Base-by-base conservation (phyloP, 768 basidiomycete species). In the Kondoa subrosea region DNA sequence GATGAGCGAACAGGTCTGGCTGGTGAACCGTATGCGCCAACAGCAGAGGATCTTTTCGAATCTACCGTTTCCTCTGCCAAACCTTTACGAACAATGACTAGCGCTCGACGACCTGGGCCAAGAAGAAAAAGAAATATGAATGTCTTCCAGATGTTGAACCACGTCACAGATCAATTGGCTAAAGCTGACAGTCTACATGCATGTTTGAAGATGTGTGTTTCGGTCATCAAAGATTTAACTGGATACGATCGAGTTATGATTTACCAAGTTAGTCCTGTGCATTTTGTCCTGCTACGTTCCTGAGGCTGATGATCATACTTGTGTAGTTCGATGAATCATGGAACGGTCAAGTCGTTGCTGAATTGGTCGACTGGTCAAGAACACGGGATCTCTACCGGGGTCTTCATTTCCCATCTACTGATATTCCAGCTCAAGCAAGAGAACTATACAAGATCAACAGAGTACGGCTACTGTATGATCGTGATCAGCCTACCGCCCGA, bases 221-320 rank as follows among this genome's bases (percentile, higher is more conserved):
- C 87, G 4, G 79, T 84, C 30, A 79, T 88, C 71, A 85, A 86
- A 77, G 87, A 91, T 75, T 74, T 91, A 68, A 86, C 86, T 16
- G 85, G 86, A 74, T 89, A 88, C 76, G 87, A 89, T 74, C 82
- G 88, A 26, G 86, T 88, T 33, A 78, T 91, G 76, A 80, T 88
- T 8, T 91, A 89, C 74, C 87, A 88, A 76, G 83, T 73, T 3
- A 40, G 68, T 27, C 21, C 4, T 29, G 29, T 32, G 31, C 26
- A 17, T 34, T 17, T 66, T 50, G 40, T 50, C 21, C 8, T 50
- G 40, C n/a, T n/a, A n/a, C n/a, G n/a, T n/a, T n/a, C n/a, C n/a
- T 50, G 40, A 8, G 40, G 21, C 34, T n/a, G n/a, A 4, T 60
- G 31, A 4, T 15, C 33, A 29, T 57, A 26, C 25, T 31, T 3